These are phyloP conservation scores for Chlorella sp. DNA, from an alignment of 139 green algal genomes.

Conservation along the genomic window DNA sequence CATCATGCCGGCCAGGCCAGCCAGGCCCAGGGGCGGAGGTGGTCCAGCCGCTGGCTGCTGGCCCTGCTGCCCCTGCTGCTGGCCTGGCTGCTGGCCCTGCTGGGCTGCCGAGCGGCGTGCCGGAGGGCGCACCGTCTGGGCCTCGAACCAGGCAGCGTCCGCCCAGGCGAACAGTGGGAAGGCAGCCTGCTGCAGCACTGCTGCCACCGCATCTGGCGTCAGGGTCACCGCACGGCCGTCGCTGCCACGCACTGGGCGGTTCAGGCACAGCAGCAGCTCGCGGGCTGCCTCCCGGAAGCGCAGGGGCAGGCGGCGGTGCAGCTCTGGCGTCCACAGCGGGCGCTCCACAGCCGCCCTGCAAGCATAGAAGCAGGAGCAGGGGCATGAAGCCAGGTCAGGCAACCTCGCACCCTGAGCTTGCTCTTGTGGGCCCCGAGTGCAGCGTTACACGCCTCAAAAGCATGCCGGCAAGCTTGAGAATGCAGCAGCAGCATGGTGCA, in stretches of 20 bases:
- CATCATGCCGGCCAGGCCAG: neutral
- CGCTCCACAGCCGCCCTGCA: constrained; percentile 28
- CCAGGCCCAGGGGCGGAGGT: neutral
- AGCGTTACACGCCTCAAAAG: too few relatives aligned
- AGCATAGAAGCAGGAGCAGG: neutral
- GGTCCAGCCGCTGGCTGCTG: neutral
- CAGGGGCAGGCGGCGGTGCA: constrained; percentile 18
- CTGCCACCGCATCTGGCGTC: neutral
- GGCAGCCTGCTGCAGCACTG: constrained; percentile 15
- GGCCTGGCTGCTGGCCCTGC: neutral
- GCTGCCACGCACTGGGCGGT: neutral
- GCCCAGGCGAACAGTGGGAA: constrained; percentile 13
- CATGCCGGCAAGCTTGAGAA: too few relatives aligned
- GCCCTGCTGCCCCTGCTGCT: neutral
- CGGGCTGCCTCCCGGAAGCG: neutral
- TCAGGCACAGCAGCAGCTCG: constrained; percentile 32
- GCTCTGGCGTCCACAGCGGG: constrained; percentile 20
- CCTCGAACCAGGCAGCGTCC: neutral
- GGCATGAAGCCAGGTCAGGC: neutral
- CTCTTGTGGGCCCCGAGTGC: too few relatives aligned
- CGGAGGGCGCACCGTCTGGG: neutral
- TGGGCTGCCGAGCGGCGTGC: neutral
- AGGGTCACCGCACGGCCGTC: constrained; percentile 3
- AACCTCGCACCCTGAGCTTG: too few relatives aligned
- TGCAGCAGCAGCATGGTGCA: too few relatives aligned